These are phyloP conservation scores for Blastobotrys chiropterorum DNA, from an alignment of 805 yeast species.

Conservation along the genomic window DNA sequence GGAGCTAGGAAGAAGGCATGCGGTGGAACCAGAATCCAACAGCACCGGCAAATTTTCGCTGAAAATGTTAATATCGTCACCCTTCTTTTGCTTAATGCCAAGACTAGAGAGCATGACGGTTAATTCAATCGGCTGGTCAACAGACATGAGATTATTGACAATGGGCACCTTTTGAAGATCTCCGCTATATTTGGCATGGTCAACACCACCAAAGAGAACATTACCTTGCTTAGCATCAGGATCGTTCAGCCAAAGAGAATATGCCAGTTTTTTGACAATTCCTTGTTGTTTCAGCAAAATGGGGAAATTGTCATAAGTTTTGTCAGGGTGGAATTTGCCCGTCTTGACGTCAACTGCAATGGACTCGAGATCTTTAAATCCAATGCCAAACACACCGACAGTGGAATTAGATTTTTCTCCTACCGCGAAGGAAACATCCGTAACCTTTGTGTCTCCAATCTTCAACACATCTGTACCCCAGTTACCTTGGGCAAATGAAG, in stretches of 20 bases:
- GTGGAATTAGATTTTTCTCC: slow-evolving; percentile 60
- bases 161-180: slow-evolving; percentile 19
- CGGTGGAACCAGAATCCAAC: slow-evolving; percentile 24
- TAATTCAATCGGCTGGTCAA: slow-evolving; percentile 15
- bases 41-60: slow-evolving; percentile 12
- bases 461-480: slow-evolving; percentile 61
- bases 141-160: slow-evolving; percentile 8
- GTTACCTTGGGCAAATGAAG: slow-evolving; percentile 44
- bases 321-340: not conserved
- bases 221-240: slow-evolving; percentile 30
- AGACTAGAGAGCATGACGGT: slow-evolving; percentile 9
- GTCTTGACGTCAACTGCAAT: slow-evolving; percentile 2
- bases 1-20: slow-evolving; percentile 20
- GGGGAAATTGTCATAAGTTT: slow-evolving; percentile 26
- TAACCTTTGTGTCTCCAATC: slow-evolving; percentile 42
- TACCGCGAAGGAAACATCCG: slow-evolving; percentile 30
- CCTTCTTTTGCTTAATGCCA: slow-evolving; percentile 2
- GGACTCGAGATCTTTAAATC: slow-evolving; percentile 16
- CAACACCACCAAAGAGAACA: slow-evolving; percentile 39
- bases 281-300: slow-evolving; percentile 35
- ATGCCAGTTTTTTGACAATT: slow-evolving; percentile 35
- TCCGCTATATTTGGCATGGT: slow-evolving; percentile 1
- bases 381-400: slow-evolving; percentile 17
- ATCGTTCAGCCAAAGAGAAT: slow-evolving; percentile 42
- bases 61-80: slow-evolving; percentile 3